A percentile compares a stretch with the other conserved stretches of the same genome.
Conservation (phyloP, 2,329 filamentous ascomycete species). For the Microascus cirrosus region DNA sequence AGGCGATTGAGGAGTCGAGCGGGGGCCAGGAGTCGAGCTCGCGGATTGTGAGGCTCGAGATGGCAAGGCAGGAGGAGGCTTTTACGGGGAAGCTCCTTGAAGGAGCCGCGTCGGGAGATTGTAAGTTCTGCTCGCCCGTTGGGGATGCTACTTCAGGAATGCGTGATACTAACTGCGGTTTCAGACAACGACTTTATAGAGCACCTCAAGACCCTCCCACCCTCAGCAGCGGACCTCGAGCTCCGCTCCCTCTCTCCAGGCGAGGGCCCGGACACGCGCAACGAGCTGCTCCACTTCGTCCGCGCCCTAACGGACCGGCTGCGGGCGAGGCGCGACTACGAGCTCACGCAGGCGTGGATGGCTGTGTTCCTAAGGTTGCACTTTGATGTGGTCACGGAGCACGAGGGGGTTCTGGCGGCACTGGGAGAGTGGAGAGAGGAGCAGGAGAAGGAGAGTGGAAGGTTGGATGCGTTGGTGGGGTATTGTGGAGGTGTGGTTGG, state of each 20-base stretch:
- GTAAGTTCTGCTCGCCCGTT: conserved; percentile 28
- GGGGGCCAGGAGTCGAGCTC: conserved; percentile 35
- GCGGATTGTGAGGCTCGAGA: conserved; percentile 57
- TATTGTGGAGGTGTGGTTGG: conserved; percentile 80
- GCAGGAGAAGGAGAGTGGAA: conserved; percentile 59
- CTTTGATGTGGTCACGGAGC: conserved; percentile 42
- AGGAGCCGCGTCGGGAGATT: conserved; percentile 45
- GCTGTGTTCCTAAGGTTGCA: conserved; percentile 81
- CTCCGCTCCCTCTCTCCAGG: conserved; percentile 63
- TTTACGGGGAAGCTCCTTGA: conserved; percentile 46
- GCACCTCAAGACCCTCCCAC: conserved; percentile 69
- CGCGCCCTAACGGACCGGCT: conserved; percentile 65
- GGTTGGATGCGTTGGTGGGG: conserved; percentile 67
- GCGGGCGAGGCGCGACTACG: conserved; percentile 66
- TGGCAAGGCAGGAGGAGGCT: conserved; percentile 39
- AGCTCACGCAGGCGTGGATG: conserved; percentile 96
- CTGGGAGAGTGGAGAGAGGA: conserved; percentile 60
- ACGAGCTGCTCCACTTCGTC: conserved; percentile 73
- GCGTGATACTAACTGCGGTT: conserved; percentile 8
- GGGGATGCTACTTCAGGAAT: neutral
- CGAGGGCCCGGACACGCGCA: conserved; percentile 30
- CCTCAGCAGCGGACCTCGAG: conserved; percentile 80
- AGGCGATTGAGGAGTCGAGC: conserved; percentile 17
- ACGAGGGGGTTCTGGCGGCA: conserved; percentile 40
- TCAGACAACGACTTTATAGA: conserved; percentile 57